These are phyloP conservation scores for Populus hybrid DNA, from an alignment of 441 rosid species.

Conservation along the genomic window DNA sequence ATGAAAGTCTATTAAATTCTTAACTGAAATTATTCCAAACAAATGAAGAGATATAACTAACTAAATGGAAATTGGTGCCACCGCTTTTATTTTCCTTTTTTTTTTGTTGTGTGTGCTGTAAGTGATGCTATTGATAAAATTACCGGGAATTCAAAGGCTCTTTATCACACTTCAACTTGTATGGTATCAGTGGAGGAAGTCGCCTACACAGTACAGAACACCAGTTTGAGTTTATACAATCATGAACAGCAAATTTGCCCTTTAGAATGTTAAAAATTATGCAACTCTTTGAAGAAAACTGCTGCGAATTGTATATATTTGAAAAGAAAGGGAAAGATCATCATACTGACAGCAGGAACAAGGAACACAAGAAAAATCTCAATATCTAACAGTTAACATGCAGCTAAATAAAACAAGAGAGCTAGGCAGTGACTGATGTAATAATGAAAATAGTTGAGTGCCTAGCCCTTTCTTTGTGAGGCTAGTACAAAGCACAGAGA, in stretches of 20 bases:
- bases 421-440: not conserved
- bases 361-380: not conserved
- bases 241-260: constrained; percentile 6
- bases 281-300: not conserved
- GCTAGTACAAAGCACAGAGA: not conserved
- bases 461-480: not conserved
- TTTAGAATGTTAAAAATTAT: not conserved
- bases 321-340: not conserved
- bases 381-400: not conserved
- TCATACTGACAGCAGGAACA: not conserved
- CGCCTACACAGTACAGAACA: constrained; percentile 54
- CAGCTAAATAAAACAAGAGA: not conserved
- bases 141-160: constrained; percentile 86
- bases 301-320: not conserved
- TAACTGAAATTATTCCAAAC: constrained; percentile 7
- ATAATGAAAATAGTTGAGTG: no score
- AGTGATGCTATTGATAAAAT: constrained; percentile 14
- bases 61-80: not conserved
- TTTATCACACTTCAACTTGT: constrained; percentile 95
- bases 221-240: constrained; percentile 7
- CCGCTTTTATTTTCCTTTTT: not conserved
- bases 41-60: not conserved
- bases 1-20: not conserved
- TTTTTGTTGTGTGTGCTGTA: not conserved
- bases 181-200: constrained; percentile 58